phyloP scores from a whole-genome alignment of 2,329 filamentous ascomycete species.

The Dendryphion nanum region DNA sequence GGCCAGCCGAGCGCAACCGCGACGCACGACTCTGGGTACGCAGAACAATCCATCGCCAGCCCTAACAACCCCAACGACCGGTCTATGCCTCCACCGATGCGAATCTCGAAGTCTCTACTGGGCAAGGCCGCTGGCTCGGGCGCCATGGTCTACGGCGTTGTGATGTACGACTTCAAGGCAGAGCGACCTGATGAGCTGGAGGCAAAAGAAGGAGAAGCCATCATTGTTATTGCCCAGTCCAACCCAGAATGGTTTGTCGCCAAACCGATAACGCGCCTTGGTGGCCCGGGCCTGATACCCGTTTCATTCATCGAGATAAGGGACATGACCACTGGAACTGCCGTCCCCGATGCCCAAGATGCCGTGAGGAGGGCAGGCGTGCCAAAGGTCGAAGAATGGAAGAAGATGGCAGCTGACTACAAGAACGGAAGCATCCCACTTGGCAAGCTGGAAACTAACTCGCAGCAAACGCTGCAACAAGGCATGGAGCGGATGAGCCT shows the following conservation, averaged over 20 bases:
- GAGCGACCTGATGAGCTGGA: constrained; percentile 95
- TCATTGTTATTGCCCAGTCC: constrained; percentile 97
- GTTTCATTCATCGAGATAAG: constrained; percentile 96
- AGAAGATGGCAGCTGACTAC: constrained; percentile 98
- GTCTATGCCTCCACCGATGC: constrained; percentile 25
- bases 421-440: constrained; percentile 98
- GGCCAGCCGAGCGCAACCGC: constrained; percentile 45
- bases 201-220: constrained; percentile 90
- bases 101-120: constrained; percentile 44
- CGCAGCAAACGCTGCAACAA: constrained; percentile 52
- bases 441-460: constrained; percentile 72
- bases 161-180: constrained; percentile 95
- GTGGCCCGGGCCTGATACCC: constrained; percentile 90
- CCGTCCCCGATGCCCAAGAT: constrained; percentile 77
- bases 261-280: constrained; percentile 96
- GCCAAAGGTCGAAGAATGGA: constrained; percentile 96
- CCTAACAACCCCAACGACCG: constrained; percentile 31
- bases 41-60: constrained; percentile 50
- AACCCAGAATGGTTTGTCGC: constrained; percentile 99
- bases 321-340: constrained; percentile 84
- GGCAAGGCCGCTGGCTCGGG: constrained; percentile 59
- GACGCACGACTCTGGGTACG: constrained; percentile 90
- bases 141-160: constrained; percentile 93
- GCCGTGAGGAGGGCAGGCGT: constrained; percentile 87
- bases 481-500: constrained; percentile 77